phyloP scores from a whole-genome alignment of 129 eudicot species.

The Apium graveolens region DNA sequence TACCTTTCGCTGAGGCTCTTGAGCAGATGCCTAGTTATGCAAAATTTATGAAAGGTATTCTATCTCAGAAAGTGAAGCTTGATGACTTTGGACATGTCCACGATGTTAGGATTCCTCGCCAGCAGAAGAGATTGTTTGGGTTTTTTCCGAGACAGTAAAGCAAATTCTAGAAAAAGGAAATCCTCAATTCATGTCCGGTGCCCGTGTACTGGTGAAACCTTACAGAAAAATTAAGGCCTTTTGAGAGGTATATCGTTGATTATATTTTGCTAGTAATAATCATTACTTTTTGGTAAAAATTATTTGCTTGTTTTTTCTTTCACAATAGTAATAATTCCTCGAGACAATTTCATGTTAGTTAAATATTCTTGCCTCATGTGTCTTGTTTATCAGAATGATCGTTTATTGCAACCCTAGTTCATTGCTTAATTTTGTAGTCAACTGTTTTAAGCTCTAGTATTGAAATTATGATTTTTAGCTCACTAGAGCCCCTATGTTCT shows the following conservation, averaged over 20 bases:
- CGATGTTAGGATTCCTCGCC: constrained; percentile 91
- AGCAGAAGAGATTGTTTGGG: constrained; percentile 79
- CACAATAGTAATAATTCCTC: neutral
- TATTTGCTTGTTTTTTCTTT: neutral
- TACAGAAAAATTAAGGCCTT: constrained; percentile 60
- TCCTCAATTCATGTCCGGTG: constrained; percentile 80
- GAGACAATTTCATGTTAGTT: neutral
- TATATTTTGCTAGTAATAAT: no score
- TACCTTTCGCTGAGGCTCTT: no score
- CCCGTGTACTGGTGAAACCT: constrained; percentile 88
- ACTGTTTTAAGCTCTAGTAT: neutral
- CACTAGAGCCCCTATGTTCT: neutral
- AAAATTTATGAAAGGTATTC: no score
- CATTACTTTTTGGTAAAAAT: neutral
- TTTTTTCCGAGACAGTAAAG: constrained; percentile 61
- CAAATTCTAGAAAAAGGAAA: constrained; percentile 52
- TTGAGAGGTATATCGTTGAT: constrained; percentile 65
- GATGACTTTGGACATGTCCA: constrained; percentile 65
- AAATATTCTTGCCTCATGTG: neutral
- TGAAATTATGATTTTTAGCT: neutral
- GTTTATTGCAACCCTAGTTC: neutral
- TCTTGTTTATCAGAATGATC: neutral
- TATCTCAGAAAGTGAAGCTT: no score
- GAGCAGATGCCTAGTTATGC: no score
- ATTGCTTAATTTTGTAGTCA: neutral